phyloP scores from a whole-genome alignment of 169 alveolate species.

The Plasmodium inui region DNA sequence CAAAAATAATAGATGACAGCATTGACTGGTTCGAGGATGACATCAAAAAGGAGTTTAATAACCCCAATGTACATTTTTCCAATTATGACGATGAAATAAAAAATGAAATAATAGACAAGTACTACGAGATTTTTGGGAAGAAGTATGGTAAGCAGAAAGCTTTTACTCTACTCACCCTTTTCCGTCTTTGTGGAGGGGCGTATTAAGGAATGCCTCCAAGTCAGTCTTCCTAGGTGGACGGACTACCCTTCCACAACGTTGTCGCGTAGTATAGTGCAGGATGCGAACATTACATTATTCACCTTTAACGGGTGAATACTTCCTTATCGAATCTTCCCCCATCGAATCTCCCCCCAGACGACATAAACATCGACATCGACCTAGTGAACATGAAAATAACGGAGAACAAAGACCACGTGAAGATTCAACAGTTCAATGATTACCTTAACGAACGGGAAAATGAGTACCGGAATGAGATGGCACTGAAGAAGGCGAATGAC shows the following conservation, averaged over 20 bases:
- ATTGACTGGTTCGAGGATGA: constrained; percentile 74
- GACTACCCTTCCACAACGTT: neutral
- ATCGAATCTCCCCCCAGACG: constrained; percentile 7
- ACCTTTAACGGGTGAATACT: neutral
- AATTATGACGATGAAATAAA: constrained; percentile 44
- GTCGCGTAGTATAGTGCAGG: neutral
- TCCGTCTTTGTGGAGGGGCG: neutral
- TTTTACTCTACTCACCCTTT: neutral
- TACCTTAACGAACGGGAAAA: constrained; percentile 47
- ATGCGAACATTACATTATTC: neutral
- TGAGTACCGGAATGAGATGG: neutral
- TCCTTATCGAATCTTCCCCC: neutral
- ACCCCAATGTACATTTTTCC: constrained; percentile 25
- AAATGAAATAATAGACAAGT: constrained; percentile 63
- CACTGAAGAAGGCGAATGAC: neutral
- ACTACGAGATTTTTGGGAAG: constrained; percentile 47
- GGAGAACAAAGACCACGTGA: constrained; percentile 26
- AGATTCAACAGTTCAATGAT: constrained; percentile 58
- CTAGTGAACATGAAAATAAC: constrained; percentile 35
- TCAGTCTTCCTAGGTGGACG: neutral
- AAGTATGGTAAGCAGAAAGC: neutral
- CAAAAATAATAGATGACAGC: constrained; percentile 62
- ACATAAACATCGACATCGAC: constrained; percentile 55
- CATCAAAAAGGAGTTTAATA: constrained; percentile 20
- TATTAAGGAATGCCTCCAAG: neutral